A percentile compares a stretch with the other conserved stretches of the same genome.
These are phyloP conservation scores for Paraurostyla sp. DNA, from an alignment of 73 alveolate species.

Conservation along the genomic window DNA sequence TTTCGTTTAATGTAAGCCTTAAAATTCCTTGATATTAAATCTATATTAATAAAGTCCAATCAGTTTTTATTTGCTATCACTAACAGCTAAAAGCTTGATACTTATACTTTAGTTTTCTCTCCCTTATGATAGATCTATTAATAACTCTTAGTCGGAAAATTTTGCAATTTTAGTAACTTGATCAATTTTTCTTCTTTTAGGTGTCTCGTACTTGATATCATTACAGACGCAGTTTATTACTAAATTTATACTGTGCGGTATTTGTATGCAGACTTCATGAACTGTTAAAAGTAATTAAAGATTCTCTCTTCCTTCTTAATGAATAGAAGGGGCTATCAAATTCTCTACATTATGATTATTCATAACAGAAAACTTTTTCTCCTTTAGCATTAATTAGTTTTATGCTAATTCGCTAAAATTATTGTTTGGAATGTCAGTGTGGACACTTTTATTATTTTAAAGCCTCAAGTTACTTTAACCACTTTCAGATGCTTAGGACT, in stretches of 20 bases:
- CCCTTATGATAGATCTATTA: background rate
- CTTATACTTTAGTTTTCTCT: conserved; percentile 29
- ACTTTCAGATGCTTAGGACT: too few relatives aligned
- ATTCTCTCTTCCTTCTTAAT: too few relatives aligned
- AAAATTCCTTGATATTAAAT: background rate
- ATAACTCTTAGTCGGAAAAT: conserved; percentile 4
- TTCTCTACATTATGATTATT: too few relatives aligned
- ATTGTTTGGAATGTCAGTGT: too few relatives aligned
- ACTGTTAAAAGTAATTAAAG: background rate
- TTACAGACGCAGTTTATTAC: background rate
- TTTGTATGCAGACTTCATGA: conserved; percentile 34
- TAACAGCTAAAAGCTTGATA: conserved; percentile 22
- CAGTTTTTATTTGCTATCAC: conserved; percentile 37
- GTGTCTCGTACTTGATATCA: conserved; percentile 40
- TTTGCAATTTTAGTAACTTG: background rate
- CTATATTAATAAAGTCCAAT: conserved; percentile 24
- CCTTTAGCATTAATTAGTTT: too few relatives aligned
- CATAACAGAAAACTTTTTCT: too few relatives aligned
- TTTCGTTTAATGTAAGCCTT: background rate
- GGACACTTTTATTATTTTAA: too few relatives aligned
- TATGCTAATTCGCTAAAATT: too few relatives aligned
- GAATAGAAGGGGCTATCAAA: too few relatives aligned
- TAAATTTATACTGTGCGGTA: conserved; percentile 26
- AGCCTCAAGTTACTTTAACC: too few relatives aligned
- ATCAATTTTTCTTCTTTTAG: conserved; percentile 8